A percentile compares a stretch with the other conserved stretches of the same genome.
Conservation (phyloP, 2,329 filamentous ascomycete species). For the Spiromastix sp. region DNA sequence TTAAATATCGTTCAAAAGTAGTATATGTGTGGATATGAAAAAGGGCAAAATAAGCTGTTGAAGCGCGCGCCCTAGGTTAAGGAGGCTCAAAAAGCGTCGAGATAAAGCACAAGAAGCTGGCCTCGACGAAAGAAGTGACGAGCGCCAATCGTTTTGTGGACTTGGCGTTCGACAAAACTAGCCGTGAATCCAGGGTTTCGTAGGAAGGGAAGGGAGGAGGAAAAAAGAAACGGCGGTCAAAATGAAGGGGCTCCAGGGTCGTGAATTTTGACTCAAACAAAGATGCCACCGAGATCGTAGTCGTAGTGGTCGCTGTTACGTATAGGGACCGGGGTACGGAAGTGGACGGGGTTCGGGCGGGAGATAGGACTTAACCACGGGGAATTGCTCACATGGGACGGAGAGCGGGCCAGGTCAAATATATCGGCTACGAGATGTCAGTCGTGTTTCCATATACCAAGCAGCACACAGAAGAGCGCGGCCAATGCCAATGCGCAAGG, state of each 20-base stretch:
- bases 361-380: too few relatives aligned
- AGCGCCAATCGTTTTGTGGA: constrained; percentile 10
- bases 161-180: constrained; percentile 5
- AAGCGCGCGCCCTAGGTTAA: constrained; percentile 8
- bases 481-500: too few relatives aligned
- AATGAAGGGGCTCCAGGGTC: constrained; percentile 11
- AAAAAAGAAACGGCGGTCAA: constrained; percentile 5
- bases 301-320: neutral
- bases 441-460: too few relatives aligned
- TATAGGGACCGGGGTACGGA: neutral
- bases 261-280: constrained; percentile 1
- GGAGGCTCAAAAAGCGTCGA: constrained; percentile 13
- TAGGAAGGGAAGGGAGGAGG: constrained; percentile 5
- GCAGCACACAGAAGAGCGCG: too few relatives aligned
- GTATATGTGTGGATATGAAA: too few relatives aligned
- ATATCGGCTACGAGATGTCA: too few relatives aligned
- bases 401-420: too few relatives aligned
- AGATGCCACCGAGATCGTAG: neutral
- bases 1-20: too few relatives aligned
- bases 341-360: neutral
- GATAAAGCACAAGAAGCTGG: constrained; percentile 13
- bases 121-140: constrained; percentile 11
- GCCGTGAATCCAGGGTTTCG: constrained; percentile 10
- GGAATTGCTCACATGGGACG: too few relatives aligned
- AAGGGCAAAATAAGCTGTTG: too few relatives aligned